Evolutionary conservation across 2,329 filamentous ascomycete genomes (phyloP).

Genomic region (Cryphonectria carpinicola): DNA sequence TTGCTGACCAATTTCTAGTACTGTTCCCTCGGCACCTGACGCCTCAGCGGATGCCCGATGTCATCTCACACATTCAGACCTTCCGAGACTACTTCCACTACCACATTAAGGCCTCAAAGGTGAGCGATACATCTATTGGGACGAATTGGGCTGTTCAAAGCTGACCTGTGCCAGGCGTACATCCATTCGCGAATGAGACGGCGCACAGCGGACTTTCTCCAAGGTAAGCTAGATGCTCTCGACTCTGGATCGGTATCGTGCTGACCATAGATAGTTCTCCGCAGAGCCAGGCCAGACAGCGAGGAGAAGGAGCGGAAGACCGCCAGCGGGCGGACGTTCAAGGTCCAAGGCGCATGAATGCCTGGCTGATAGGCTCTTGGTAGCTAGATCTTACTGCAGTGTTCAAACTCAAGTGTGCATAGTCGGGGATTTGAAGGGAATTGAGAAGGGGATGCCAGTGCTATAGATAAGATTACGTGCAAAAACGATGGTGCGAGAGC

Average conservation of each 20-base stretch:
- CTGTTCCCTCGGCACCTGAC: constrained; percentile 95
- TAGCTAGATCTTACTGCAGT: background rate
- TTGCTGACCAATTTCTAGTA: constrained; percentile 56
- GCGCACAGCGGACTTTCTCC: constrained; percentile 96
- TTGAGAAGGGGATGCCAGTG: background rate
- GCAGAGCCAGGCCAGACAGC: constrained; percentile 89
- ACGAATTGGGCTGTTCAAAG: constrained; percentile 21
- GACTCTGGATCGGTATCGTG: constrained; percentile 34
- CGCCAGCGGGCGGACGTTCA: constrained; percentile 93
- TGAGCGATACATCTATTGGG: constrained; percentile 36
- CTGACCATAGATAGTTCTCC: constrained; percentile 68
- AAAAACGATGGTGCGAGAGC: background rate
- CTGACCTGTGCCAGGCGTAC: constrained; percentile 68
- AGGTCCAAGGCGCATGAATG: constrained; percentile 48
- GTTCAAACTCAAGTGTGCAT: background rate
- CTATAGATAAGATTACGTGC: background rate
- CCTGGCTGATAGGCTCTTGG: background rate
- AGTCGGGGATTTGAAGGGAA: background rate
- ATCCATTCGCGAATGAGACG: constrained; percentile 98
- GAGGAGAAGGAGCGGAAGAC: constrained; percentile 99
- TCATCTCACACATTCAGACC: constrained; percentile 98
- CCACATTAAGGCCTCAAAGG: constrained; percentile 98
- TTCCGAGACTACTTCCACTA: constrained; percentile 99
- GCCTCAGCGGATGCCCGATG: constrained; percentile 85
- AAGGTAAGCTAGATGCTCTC: constrained; percentile 65